Conservation (phyloP, 2,329 filamentous ascomycete genomes). For the Talaromyces funiculosus region DNA sequence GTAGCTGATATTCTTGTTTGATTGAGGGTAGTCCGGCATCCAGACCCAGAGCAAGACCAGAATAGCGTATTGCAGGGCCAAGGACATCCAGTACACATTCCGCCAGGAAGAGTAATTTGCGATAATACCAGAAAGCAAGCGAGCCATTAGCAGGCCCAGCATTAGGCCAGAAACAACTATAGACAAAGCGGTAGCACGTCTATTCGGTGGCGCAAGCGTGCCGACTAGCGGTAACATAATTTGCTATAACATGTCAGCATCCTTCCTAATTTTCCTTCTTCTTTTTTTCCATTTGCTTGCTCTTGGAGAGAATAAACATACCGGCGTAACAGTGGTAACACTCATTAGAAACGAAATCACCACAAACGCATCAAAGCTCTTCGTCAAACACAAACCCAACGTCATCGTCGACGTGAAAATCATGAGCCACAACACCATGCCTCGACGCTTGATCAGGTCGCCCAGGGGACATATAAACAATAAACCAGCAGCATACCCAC, state of each 20-base stretch:
- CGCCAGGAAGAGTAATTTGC: conserved; percentile 70
- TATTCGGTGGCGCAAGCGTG: conserved; percentile 65
- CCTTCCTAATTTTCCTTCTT: conserved; percentile 55
- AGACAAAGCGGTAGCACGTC: conserved; percentile 63
- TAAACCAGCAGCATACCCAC: conserved; percentile 69
- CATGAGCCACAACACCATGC: conserved; percentile 63
- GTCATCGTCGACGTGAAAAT: conserved; percentile 62
- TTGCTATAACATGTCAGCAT: conserved; percentile 57
- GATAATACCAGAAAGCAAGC: conserved; percentile 68
- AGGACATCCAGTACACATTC: conserved; percentile 70
- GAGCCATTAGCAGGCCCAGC: conserved; percentile 69
- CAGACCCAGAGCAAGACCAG: conserved; percentile 61
- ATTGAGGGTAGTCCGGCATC: conserved; percentile 75
- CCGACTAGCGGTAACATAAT: conserved; percentile 76
- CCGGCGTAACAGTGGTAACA: conserved; percentile 72
- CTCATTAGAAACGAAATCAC: conserved; percentile 67
- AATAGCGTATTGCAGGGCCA: conserved; percentile 65
- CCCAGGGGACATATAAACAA: conserved; percentile 71
- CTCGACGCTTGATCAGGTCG: conserved; percentile 61
- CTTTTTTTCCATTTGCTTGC: conserved; percentile 23
- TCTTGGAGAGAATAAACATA: conserved; percentile 12
- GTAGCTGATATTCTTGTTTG: conserved; percentile 64
- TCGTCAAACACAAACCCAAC: conserved; percentile 66
- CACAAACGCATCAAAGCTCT: conserved; percentile 58
- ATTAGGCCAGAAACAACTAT: conserved; percentile 71